Percentiles rank a stretch among this genome's conserved stretches.
Evolutionary conservation across 129 eudicot genomes (phyloP).

Genomic region (Daucus carota): DH1_v3.0 NC_030382.2:36063001-36063500

Average conservation of each 20-base stretch:
- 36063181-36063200: constrained; percentile 91
- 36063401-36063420: constrained; percentile 76
- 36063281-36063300: constrained; percentile 72
- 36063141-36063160: constrained; percentile 72
- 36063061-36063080: constrained; percentile 58
- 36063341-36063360: constrained; percentile 48
- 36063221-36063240: constrained; percentile 85
- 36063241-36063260: constrained; percentile 49
- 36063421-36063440: constrained; percentile 40
- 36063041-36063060: constrained; percentile 72
- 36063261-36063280: constrained; percentile 48
- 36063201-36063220: constrained; percentile 69
- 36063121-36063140: constrained; percentile 81
- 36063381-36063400: constrained; percentile 70
- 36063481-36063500: constrained; percentile 36
- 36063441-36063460: constrained; percentile 49
- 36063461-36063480: constrained; percentile 44
- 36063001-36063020: constrained; percentile 79
- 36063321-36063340: constrained; percentile 67
- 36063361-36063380: constrained; percentile 52
- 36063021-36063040: constrained; percentile 49
- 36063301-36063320: constrained; percentile 76
- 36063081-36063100: constrained; percentile 63
- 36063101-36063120: constrained; percentile 56
- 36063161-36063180: constrained; percentile 62